Evolutionary conservation across 192 early-diverging fungal genomes (phyloP), one percentile per base, ranked within the genome.

Genomic region (Backusella macrospora): DNA sequence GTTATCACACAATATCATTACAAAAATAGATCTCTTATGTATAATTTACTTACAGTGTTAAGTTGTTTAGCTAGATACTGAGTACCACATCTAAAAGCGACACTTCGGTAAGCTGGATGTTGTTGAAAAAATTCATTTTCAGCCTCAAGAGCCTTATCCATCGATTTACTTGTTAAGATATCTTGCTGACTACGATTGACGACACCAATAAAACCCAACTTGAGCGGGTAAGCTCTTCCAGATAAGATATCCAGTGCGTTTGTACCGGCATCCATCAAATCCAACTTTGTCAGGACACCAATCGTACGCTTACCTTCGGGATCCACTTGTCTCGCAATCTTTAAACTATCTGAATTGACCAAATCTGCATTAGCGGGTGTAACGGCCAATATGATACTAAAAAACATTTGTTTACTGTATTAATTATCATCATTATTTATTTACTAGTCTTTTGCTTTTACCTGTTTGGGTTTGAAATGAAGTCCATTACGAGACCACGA

Each of bases 161-260:
- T 93, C 4, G 92, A 89, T 76, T 92, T 92, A 65, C 85, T 90
- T 21, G 84, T 83, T 49, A 87, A 69, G 26, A 92, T 94, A 78
- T 93, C 93, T 45, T 92, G 90, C 69, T 94, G 93, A 80, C 91
- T 92, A 70, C 92, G 90, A 77, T 94, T 94, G 15, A 94, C 90
- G 16, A 92, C 87, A 65, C 93, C 93, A 67, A 94, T 88, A 78
- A 94, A 94, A 1, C 93, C 93, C 37, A 94, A 80, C 47, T 92
- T 92, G 55, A 94, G 74, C 15, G 92, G 92, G 45, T 92, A 91
- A 4, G 92, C 90, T 42, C 90, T 82, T 39, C 93, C 93, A 0
- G 92, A 86, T 26, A 94, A 86, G 43, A 92, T 90, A 52, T 94
- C 93, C 39, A 94, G 80, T 43, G 93, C 91, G 69, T 92, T 91